Base-by-base conservation (phyloP, 2,329 filamentous ascomycete genomes). In the Alternaria arborescens region DNA sequence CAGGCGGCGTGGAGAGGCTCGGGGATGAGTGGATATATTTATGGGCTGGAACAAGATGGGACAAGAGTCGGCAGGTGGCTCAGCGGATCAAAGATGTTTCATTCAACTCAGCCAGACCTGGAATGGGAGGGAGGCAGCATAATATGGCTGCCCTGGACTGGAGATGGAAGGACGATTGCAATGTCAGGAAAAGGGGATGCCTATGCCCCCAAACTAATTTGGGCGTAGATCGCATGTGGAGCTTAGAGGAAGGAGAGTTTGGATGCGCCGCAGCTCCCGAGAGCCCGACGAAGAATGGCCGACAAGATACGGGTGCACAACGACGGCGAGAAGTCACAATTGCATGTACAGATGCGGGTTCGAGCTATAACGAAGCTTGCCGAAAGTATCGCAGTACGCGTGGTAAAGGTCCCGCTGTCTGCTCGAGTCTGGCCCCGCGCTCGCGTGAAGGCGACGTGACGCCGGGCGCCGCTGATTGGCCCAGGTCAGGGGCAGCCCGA, bases 131-230 rank as follows among this genome's bases (percentile, higher is more conserved):
- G 61, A 60, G 59, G 48, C 59, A 64, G 72, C 72, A 77, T 75
- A 70, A 73, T 70, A 68, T 62, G 67, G 65, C 53, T 26, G 57
- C 66, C 60, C 67, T 70, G 41, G 62, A 65, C 55, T 62, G 62
- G 59, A 52, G 51, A 52, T 26, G 22, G 51, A 52, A 55, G 55
- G 64, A 62, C 62, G 66, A 60, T 66, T 55, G 59, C 53, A 62
- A 70, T 71, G 56, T 68, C 60, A 61, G 63, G 63, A 74, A 74
- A 72, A 71, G 73, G 74, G 72, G 69, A 66, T 48, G 65, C 24
- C 55, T 42, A 55, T 58, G 60, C 42, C 55, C 58, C 64, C 47
- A 58, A 60, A 55, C 65, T 64, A 43, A 56, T 64, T 63, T 44
- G 62, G 66, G 65, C 60, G 65, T 60, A 65, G 65, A 64, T 68